Evolutionary conservation across 768 basidiomycete species (phyloP), one percentile per base, ranked within the genome.

Genomic region (Phanerochaete sordida): DNA sequence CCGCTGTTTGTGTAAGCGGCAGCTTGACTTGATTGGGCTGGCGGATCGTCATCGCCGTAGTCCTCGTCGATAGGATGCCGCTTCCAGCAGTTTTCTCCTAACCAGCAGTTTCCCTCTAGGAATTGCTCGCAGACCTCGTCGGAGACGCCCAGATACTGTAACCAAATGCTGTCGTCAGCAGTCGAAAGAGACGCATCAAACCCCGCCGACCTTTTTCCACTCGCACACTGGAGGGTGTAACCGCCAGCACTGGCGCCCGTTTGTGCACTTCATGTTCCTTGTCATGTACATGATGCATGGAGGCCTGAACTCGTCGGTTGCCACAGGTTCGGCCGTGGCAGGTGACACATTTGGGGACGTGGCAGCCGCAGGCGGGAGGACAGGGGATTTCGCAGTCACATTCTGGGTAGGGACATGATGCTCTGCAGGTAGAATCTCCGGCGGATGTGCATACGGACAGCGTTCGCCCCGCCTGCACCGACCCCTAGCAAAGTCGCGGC

Each of bases 141-240:
- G 19, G 15, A 23, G 19, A 16, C 39, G 39, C 39, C 39, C 19
- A 43, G 39, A 16, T 43, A 43, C 39, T 43, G 39, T 19, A 19
- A 12, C 19, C 19, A 19, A 12, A 43, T 12, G 19, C 7, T 35
- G 6, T 7, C 33, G 33, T 35, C 33, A 43, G 19, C 19, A 49
- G 11, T 27, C 19, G 33, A 35, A 35, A 13, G 13, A 6, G 19
- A 16, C 39, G 19, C 19, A 43, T 6, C 8, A 43, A 6, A 19
- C 8, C 19, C 30, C 9, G 11, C 11, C 11, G 5, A 53, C 58
- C 51, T 45, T 21, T 19, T 33, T n/a, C 58, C 58, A 59, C n/a
- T 44, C 37, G 24, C 27, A 37, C 23, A 49, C 23, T 15, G 59
- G 59, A 31, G 59, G 59, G 30, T 60, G 68, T 6, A 47, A 44